These are phyloP conservation scores for Aspergillus sp. DNA, from an alignment of 2,329 filamentous ascomycete species.

Conservation along the genomic window DNA sequence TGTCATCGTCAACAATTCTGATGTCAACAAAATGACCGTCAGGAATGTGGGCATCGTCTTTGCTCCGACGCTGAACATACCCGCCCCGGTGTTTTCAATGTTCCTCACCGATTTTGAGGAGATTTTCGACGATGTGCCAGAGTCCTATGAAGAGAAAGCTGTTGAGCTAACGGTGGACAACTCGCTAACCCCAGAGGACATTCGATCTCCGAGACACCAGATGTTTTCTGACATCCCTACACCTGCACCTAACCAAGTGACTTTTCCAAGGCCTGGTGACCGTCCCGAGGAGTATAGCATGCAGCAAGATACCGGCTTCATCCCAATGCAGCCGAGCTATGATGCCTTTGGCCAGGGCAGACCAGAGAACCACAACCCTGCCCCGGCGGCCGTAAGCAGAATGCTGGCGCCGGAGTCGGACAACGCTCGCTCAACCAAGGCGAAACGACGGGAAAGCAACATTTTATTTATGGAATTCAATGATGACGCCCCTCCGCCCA, in stretches of 20 bases:
- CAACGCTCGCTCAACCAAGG: constrained; percentile 44
- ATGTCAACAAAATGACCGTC: constrained; percentile 96
- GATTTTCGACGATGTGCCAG: constrained; percentile 75
- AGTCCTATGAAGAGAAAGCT: constrained; percentile 44
- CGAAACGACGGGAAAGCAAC: constrained; percentile 54
- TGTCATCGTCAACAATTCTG: constrained; percentile 86
- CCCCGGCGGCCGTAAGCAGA: constrained; percentile 41
- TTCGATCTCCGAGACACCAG: constrained; percentile 67
- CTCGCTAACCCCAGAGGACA: constrained; percentile 57
- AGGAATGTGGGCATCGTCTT: constrained; percentile 98
- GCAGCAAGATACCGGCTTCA: constrained; percentile 56
- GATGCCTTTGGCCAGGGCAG: constrained; percentile 40
- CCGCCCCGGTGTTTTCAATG: constrained; percentile 88
- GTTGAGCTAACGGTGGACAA: constrained; percentile 49
- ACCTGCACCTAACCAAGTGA: constrained; percentile 63
- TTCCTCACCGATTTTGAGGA: constrained; percentile 88
- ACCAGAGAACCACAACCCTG: constrained; percentile 33
- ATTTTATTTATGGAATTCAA: constrained; percentile 51
- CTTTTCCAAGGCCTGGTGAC: constrained; percentile 47
- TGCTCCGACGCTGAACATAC: constrained; percentile 94
- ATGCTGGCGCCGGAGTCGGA: constrained; percentile 45
- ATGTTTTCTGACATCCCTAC: constrained; percentile 71
- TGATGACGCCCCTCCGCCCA: constrained; percentile 30
- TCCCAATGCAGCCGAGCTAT: constrained; percentile 56
- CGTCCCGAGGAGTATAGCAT: constrained; percentile 28